Conservation (phyloP, 1,284 basidiomycete genomes). For the Malassezia yamatoensis region DNA sequence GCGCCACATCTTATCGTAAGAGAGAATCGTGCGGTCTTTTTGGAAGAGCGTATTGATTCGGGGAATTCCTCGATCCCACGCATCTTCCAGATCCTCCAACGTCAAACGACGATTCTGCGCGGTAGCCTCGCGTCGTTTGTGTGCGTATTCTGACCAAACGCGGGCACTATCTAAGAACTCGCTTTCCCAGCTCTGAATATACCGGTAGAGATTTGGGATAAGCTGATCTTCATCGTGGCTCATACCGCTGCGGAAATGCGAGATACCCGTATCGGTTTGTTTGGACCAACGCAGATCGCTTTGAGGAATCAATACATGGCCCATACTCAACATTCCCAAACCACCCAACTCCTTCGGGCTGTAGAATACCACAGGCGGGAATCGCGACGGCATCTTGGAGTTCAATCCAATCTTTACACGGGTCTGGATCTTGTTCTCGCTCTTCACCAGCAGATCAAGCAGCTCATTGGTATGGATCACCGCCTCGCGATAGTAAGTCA, state of each 20-base stretch:
- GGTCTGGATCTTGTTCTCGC: slow-evolving; percentile 60
- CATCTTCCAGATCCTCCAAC: slow-evolving; percentile 91
- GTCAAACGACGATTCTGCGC: slow-evolving; percentile 94
- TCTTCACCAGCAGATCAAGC: slow-evolving; percentile 45
- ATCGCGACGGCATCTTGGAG: slow-evolving; percentile 98
- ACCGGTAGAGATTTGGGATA: slow-evolving; percentile 89
- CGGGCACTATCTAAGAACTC: slow-evolving; percentile 96
- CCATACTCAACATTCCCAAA: slow-evolving; percentile 98
- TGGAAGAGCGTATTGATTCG: slow-evolving; percentile 96
- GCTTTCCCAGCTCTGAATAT: slow-evolving; percentile 96
- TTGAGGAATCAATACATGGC: slow-evolving; percentile 93
- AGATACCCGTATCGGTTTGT: slow-evolving; percentile 79
- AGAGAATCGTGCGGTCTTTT: slow-evolving; percentile 90
- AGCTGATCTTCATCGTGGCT: slow-evolving; percentile 56
- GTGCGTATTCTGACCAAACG: slow-evolving; percentile 98
- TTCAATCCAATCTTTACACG: slow-evolving; percentile 98
- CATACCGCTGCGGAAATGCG: slow-evolving; percentile 96
- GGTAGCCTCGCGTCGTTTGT: slow-evolving; percentile 98
- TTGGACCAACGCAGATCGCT: slow-evolving; percentile 95
- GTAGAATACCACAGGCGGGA: slow-evolving; percentile 62
- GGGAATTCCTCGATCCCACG: slow-evolving; percentile 96
- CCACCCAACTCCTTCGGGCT: slow-evolving; percentile 58
- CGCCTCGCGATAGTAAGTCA: slow-evolving; percentile 99
- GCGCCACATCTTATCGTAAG: slow-evolving; percentile 88
- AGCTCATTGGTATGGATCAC: slow-evolving; percentile 95